Base-by-base conservation (phyloP, 805 yeast genomes). In the Diddensiella santjacobensis region DNA sequence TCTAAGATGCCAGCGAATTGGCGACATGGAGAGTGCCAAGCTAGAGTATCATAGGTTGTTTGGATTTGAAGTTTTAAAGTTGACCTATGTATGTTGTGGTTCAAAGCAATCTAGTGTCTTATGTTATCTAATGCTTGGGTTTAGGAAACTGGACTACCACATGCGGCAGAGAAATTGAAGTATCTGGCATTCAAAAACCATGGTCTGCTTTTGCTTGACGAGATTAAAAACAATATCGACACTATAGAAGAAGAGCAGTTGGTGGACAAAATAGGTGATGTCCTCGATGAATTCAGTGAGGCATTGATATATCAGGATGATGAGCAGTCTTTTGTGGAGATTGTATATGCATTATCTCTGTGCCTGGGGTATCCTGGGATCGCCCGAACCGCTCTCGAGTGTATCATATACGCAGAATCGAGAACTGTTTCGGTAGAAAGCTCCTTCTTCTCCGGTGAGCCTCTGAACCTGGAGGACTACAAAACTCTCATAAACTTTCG, bases 161-260 rank as follows among this genome's bases (percentile, higher is more conserved):
- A 95, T 1, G 79, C 85, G 1, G 76, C 90, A 20, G 81, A 83
- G 55, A 76, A 81, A 8, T 70, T 93, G 29, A 75, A 95, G 44
- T 89, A 86, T 59, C 70, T 93, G 56, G 83, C 84, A 1, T 80
- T 81, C 61, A 75, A 96, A 55, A 93, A 91, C 61, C 70, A 95
- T 49, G 96, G 96, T 0, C 74, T 87, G 57, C 72, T 87, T 26
- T 76, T 80, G 51, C 73, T 85, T 22, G 70, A 73, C 24, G 62
- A 64, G 44, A 55, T 75, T 8, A 54, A 64, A 10, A 45, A 56
- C 4, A 59, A 58, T 17, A 45, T 55, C 17, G 58, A 57, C 18
- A 54, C 47, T 31, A 63, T 65, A 3, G 71, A 67, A 37, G 52
- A 70, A 3, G 55, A 58, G 1, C 58, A 56, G 42, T 54, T 58